Evolutionary conservation across 257 asterid species (phyloP).

Genomic region (Schizonepeta tenuifolia): DNA sequence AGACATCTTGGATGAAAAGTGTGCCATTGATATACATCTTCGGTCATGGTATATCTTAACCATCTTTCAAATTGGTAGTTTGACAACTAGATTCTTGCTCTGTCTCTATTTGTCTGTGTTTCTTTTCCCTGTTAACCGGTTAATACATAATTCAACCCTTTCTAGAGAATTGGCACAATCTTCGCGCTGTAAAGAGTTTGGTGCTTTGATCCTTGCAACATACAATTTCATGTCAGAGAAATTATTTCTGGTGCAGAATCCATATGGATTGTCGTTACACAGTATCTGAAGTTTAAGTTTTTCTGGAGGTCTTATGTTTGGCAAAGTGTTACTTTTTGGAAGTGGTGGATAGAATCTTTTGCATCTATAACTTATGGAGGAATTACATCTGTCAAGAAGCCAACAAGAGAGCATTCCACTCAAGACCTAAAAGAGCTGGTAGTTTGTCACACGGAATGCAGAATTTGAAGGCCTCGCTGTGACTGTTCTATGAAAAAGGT

Average conservation of each 20-base stretch:
- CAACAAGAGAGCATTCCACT: not conserved
- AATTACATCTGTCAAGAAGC: conserved; percentile 12
- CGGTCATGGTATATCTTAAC: conserved; percentile 24
- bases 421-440: conserved; percentile 11
- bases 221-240: conserved; percentile 15
- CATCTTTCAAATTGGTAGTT: conserved; percentile 16
- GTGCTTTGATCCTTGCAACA: conserved; percentile 12
- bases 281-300: not conserved
- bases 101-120: not conserved
- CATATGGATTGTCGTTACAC: not conserved
- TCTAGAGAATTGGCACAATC: conserved; percentile 23
- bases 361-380: not conserved
- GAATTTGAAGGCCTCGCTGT: not conserved
- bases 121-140: conserved; percentile 7
- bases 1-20: conserved; percentile 44
- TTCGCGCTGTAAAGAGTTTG: conserved; percentile 10
- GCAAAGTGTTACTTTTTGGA: not conserved
- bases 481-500: conserved; percentile 15
- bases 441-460: not conserved
- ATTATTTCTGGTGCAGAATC: not conserved
- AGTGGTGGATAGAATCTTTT: conserved; percentile 6
- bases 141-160: conserved; percentile 9
- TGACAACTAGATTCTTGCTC: conserved; percentile 1
- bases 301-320: not conserved
- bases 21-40: conserved; percentile 22